These are phyloP conservation scores for Talaromyces trachyspermus DNA, from an alignment of 495 filamentous ascomycete genomes.

Conservation along the genomic window DNA sequence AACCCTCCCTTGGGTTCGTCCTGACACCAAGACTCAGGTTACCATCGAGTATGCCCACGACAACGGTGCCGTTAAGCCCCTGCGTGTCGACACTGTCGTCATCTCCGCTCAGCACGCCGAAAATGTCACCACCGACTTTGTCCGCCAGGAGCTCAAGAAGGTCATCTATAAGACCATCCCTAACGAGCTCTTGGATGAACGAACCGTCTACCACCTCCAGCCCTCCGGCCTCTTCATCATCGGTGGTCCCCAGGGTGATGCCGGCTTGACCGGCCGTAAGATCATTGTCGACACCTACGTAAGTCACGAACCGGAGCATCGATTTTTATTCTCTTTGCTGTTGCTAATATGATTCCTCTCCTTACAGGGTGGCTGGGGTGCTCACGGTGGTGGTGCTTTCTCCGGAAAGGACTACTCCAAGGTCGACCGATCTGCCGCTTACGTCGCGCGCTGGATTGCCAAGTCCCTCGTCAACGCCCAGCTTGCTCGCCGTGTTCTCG, in stretches of 20 bases:
- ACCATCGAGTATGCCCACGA: constrained; percentile 98
- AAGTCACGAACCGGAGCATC: not conserved
- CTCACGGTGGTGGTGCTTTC: constrained; percentile 99
- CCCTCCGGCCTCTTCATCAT: constrained; percentile 98
- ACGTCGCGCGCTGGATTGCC: constrained; percentile 95
- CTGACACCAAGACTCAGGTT: constrained; percentile 99
- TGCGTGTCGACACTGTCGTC: constrained; percentile 92
- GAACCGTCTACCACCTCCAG: constrained; percentile 95
- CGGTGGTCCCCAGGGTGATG: constrained; percentile 97
- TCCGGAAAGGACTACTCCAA: constrained; percentile 99
- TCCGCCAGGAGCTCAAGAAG: constrained; percentile 96
- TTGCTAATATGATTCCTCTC: not conserved
- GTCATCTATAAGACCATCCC: constrained; percentile 93
- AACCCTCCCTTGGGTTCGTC: constrained; percentile 84
- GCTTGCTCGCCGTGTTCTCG: constrained; percentile 83
- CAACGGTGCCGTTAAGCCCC: constrained; percentile 83
- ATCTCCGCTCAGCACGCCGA: constrained; percentile 90
- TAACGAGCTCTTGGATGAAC: constrained; percentile 80
- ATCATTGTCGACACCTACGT: constrained; percentile 99
- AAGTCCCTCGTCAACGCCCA: constrained; percentile 90
- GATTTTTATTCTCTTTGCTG: not conserved
- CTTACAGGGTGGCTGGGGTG: constrained; percentile 90
- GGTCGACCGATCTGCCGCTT: constrained; percentile 96
- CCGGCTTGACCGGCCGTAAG: constrained; percentile 97
- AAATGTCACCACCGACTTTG: constrained; percentile 82